These are phyloP conservation scores for Imleria badia DNA, from an alignment of 768 basidiomycete species.

Conservation along the genomic window DNA sequence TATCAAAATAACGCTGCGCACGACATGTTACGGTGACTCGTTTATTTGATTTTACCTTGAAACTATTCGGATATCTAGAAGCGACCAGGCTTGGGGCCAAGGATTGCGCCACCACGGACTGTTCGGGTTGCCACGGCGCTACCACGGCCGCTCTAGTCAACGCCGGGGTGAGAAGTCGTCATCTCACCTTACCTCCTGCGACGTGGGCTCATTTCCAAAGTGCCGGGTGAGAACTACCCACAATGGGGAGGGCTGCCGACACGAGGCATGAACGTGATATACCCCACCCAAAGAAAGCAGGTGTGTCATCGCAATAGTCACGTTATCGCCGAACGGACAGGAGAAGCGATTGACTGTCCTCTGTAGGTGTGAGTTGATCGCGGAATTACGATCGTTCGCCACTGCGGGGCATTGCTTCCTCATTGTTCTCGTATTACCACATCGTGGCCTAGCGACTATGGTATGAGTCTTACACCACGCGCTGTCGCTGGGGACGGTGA, in stretches of 20 bases:
- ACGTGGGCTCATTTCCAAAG: slow-evolving; percentile 4
- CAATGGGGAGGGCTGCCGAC: slow-evolving; percentile 3
- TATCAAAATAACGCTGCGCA: neutral
- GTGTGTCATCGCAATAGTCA: neutral
- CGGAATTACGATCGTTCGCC: slow-evolving; percentile 3
- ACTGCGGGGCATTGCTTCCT: slow-evolving; percentile 14
- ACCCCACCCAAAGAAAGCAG: neutral
- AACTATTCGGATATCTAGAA: neutral
- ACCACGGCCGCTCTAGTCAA: slow-evolving; percentile 14
- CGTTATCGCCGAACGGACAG: slow-evolving; percentile 19
- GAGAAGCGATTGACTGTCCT: slow-evolving; percentile 17
- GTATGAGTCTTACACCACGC: neutral
- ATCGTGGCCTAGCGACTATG: neutral
- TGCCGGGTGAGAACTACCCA: slow-evolving; percentile 16
- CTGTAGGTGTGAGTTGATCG: slow-evolving; percentile 6
- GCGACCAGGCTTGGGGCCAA: neutral
- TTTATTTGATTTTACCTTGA: neutral
- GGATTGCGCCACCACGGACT: neutral
- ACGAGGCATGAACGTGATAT: slow-evolving; percentile 16
- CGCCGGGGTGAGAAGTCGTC: slow-evolving; percentile 9
- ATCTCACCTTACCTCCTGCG: slow-evolving; percentile 8
- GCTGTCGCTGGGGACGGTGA: neutral
- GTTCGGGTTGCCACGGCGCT: slow-evolving; percentile 10
- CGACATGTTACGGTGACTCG: neutral
- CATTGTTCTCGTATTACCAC: slow-evolving; percentile 16